Percentiles rank a stretch among this genome's conserved stretches.
Conservation (phyloP, 805 yeast species). For the Nakazawaea ernobii region DNA sequence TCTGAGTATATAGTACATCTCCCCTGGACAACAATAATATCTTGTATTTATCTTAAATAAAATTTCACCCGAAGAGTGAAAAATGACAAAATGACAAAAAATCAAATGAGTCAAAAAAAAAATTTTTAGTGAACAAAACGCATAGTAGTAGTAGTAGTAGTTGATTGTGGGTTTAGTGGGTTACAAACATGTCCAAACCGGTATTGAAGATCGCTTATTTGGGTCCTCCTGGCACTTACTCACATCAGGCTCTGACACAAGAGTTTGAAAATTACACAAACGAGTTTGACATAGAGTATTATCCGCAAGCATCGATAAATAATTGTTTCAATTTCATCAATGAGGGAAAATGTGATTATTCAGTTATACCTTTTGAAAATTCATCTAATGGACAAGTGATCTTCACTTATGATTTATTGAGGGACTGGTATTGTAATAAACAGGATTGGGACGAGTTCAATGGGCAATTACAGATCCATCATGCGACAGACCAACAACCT, state of each 20-base stretch:
- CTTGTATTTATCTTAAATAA: no score
- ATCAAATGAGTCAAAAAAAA: no score
- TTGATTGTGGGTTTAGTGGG: no score
- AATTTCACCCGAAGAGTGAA: no score
- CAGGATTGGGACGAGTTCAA: conserved; percentile 10
- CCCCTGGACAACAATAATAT: no score
- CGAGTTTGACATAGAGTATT: conserved; percentile 20
- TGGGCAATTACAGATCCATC: conserved; percentile 2
- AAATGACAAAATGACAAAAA: no score
- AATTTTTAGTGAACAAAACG: no score
- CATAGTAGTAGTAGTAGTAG: no score
- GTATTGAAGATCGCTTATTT: conserved; percentile 56
- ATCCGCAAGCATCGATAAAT: conserved; percentile 37
- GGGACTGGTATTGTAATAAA: conserved; percentile 51
- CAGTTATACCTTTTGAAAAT: conserved; percentile 88
- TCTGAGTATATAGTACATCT: conserved; percentile 12
- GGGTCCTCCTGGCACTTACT: conserved; percentile 91
- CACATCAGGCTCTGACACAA: conserved; percentile 70
- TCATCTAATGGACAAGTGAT: conserved; percentile 94
- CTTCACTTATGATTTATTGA: conserved; percentile 72
- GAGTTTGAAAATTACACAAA: conserved; percentile 24
- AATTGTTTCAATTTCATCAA: conserved; percentile 58
- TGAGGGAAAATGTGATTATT: conserved; percentile 46
- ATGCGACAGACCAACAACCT: conserved; percentile 19
- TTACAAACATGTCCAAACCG: not conserved